Evolutionary conservation across 495 filamentous ascomycete species (phyloP).

Genomic region (Alectoria sarmentosa): DNA sequence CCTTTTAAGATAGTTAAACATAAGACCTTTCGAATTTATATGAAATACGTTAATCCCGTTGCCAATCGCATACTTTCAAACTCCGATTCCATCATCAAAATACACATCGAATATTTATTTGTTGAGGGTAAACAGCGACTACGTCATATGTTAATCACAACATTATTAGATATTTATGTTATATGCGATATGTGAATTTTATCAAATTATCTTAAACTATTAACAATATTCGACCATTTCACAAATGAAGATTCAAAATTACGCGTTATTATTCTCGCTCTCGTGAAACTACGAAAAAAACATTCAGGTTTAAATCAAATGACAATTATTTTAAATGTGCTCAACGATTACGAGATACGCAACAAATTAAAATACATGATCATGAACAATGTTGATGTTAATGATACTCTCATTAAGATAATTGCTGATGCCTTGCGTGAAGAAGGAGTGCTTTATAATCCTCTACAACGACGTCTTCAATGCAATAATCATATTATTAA

Average conservation of each 20-base stretch:
- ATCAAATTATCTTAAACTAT: neutral
- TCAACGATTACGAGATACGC: neutral
- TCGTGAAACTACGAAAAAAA: neutral
- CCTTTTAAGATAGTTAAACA: neutral
- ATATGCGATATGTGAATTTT: neutral
- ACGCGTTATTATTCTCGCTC: neutral
- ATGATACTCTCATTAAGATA: neutral
- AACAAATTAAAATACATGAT: neutral
- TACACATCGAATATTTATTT: too few relatives aligned
- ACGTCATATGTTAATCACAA: too few relatives aligned
- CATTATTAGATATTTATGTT: neutral
- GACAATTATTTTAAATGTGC: neutral
- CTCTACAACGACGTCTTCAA: neutral
- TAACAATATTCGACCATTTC: neutral
- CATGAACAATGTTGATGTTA: neutral
- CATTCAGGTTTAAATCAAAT: neutral
- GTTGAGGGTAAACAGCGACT: too few relatives aligned
- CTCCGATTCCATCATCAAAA: too few relatives aligned
- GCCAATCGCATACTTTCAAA: neutral
- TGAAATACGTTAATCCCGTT: neutral
- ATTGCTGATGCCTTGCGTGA: neutral
- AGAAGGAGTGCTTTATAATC: neutral
- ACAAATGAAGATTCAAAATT: neutral
- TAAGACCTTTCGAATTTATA: neutral
- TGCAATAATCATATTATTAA: neutral